Base-by-base conservation (phyloP, 2,329 filamentous ascomycete species). In the Venturia aucupariae region DNA sequence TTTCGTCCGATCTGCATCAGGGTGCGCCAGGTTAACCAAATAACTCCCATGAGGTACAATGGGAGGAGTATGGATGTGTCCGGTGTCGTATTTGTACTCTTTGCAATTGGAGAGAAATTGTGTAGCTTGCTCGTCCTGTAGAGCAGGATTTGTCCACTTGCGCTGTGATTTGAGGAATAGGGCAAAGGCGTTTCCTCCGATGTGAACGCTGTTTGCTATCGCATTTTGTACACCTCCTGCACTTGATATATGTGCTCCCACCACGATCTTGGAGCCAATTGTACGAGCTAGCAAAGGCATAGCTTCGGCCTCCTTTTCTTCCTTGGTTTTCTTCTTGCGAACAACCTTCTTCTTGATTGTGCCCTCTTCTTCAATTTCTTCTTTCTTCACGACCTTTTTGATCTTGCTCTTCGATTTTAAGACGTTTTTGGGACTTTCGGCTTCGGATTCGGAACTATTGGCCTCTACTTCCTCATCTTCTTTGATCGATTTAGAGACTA, bases 101-200 rank as follows among this genome's bases (percentile, higher is more conserved):
- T 84, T 80, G 72, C 90, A 90, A 39, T 85, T 78, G 54, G 81
- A 80, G 64, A 83, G 83, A 77, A 97, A 99, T 46, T 85, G 82
- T 51, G 85, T 81, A 61, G 84, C 81, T 63, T 88, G 84, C 32
- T 89, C 86, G 46, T 85, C 76, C 32, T 88, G 81, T 4, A 99
- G 81, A 0, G 90, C 84, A 10, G 92, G 90, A 71, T 89, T 95
- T 35, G 84, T 82, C 94, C 94, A 99, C 79, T 96, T 97, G 64
- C 92, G 87, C 75, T 99, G 94, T 0, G 90, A 96, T 74, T 97
- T 97, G 69, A 99, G 82, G 78, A 99, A 99, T 24, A 97, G 81
- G 4, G 94, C 94, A 70, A 97, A 96, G 11, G 92, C 86, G 73
- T 97, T 99, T 67, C 89, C 92, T 63, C 83, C 92, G 68, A 96